phyloP scores from a whole-genome alignment of 2,329 filamentous ascomycete species.

The Cryphonectria parasitica region DNA sequence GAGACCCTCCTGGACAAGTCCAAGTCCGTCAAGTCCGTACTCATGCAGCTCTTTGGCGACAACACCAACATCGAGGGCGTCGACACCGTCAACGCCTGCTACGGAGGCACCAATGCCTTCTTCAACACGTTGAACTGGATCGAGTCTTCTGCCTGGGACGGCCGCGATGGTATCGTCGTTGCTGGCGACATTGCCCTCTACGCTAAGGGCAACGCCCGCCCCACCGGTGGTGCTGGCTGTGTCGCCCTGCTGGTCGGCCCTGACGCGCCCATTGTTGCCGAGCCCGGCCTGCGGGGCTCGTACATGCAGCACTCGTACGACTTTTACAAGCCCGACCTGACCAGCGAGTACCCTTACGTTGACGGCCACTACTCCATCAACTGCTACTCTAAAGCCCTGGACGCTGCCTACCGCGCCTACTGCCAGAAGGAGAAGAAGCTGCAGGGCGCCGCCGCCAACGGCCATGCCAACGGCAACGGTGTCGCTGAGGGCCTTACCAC shows the following conservation, averaged over 20 bases:
- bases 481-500: slow-evolving; percentile 57
- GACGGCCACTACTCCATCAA: slow-evolving; percentile 82
- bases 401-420: slow-evolving; percentile 82
- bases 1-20: slow-evolving; percentile 89
- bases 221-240: slow-evolving; percentile 78
- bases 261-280: slow-evolving; percentile 74
- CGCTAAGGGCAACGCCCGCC: slow-evolving; percentile 80
- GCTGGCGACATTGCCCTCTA: slow-evolving; percentile 85
- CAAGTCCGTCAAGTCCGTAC: slow-evolving; percentile 85
- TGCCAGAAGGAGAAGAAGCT: slow-evolving; percentile 70
- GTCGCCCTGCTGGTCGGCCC: slow-evolving; percentile 81
- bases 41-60: slow-evolving; percentile 84
- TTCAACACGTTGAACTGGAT: slow-evolving; percentile 87
- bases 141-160: slow-evolving; percentile 86
- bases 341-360: slow-evolving; percentile 84
- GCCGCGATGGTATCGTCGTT: slow-evolving; percentile 78
- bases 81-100: slow-evolving; percentile 84
- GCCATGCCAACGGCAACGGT: slow-evolving; percentile 60
- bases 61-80: slow-evolving; percentile 86
- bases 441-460: slow-evolving; percentile 47
- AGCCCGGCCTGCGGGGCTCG: slow-evolving; percentile 77
- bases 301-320: slow-evolving; percentile 87
- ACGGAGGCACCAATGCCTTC: slow-evolving; percentile 82
- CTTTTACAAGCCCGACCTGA: slow-evolving; percentile 88
- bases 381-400: slow-evolving; percentile 82